Conservation (phyloP, 257 asterid genomes). For the Solanum stenotomum region DNA sequence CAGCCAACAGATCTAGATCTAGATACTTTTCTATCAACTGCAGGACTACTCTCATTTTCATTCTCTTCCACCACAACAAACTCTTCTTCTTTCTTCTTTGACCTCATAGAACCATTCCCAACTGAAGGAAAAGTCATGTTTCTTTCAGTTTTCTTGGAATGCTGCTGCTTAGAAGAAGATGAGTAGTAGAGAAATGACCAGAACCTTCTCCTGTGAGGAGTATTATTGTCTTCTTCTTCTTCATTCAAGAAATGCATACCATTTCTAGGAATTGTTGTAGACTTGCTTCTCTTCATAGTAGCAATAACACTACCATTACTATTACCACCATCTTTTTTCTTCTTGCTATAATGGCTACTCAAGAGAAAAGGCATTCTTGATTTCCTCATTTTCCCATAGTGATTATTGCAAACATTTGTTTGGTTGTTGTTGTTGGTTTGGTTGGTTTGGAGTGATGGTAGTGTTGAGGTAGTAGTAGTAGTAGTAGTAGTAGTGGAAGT, state of each 20-base stretch:
- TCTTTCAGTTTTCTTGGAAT: slow-evolving; percentile 25
- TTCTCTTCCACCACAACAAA: slow-evolving; percentile 57
- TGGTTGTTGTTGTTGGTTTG: slow-evolving; percentile 9
- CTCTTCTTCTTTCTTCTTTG: slow-evolving; percentile 46
- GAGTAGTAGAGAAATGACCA: slow-evolving; percentile 82
- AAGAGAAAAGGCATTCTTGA: slow-evolving; percentile 53
- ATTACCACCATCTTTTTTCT: slow-evolving; percentile 15
- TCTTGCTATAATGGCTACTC: slow-evolving; percentile 34
- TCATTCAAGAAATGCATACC: slow-evolving; percentile 46
- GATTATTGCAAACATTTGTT: background rate
- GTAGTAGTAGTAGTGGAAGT: slow-evolving; percentile 3
- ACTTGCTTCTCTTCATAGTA: slow-evolving; percentile 72
- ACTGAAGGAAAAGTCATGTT: slow-evolving; percentile 23
- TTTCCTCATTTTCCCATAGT: slow-evolving; percentile 18
- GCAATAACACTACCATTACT: background rate
- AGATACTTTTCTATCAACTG: slow-evolving; percentile 70
- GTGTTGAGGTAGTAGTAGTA: background rate
- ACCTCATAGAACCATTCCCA: slow-evolving; percentile 1
- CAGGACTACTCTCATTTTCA: slow-evolving; percentile 36
- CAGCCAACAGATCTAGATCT: slow-evolving; percentile 98
- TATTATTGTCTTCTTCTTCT: slow-evolving; percentile 27
- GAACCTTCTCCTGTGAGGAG: slow-evolving; percentile 45
- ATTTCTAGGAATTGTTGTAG: slow-evolving; percentile 54
- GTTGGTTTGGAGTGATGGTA: slow-evolving; percentile 20
- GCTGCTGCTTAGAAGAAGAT: slow-evolving; percentile 9